Evolutionary conservation across 1,284 basidiomycete genomes (phyloP).

Genomic region (Cerioporus squamosus): DNA sequence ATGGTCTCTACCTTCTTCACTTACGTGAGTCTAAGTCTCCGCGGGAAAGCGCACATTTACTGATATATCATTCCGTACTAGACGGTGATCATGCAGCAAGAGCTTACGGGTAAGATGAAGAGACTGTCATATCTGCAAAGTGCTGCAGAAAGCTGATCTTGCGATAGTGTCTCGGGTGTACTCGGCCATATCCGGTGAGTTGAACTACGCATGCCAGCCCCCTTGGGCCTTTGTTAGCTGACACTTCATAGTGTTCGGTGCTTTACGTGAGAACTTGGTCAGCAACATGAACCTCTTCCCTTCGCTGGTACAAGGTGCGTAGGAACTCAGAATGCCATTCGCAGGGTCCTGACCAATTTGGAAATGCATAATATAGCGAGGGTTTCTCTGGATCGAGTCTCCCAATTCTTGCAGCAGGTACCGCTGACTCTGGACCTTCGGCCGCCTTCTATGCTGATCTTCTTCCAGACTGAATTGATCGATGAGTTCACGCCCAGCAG

Average conservation of each 20-base stretch:
- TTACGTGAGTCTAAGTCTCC: constrained; percentile 40
- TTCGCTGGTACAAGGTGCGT: no score
- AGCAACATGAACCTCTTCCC: no score
- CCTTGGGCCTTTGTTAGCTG: no score
- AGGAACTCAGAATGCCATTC: no score
- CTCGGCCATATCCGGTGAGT: constrained; percentile 34
- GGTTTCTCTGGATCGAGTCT: no score
- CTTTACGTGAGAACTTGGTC: no score
- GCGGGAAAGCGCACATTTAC: background rate
- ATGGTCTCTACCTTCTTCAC: constrained; percentile 71
- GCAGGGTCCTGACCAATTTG: no score
- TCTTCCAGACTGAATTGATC: constrained; percentile 48
- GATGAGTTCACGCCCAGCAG: constrained; percentile 44
- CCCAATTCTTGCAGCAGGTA: constrained; percentile 24
- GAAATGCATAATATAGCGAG: no score
- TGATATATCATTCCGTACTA: constrained; percentile 22
- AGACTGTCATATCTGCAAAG: background rate
- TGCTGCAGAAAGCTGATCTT: constrained; percentile 19
- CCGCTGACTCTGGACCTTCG: background rate
- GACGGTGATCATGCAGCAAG: constrained; percentile 38
- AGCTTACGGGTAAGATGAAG: constrained; percentile 36
- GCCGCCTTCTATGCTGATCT: background rate
- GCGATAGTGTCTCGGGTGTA: constrained; percentile 41
- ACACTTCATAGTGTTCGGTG: no score
- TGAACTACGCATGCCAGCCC: no score